Base-by-base conservation (phyloP, 768 basidiomycete genomes). In the Russula ochroleuca region DNA sequence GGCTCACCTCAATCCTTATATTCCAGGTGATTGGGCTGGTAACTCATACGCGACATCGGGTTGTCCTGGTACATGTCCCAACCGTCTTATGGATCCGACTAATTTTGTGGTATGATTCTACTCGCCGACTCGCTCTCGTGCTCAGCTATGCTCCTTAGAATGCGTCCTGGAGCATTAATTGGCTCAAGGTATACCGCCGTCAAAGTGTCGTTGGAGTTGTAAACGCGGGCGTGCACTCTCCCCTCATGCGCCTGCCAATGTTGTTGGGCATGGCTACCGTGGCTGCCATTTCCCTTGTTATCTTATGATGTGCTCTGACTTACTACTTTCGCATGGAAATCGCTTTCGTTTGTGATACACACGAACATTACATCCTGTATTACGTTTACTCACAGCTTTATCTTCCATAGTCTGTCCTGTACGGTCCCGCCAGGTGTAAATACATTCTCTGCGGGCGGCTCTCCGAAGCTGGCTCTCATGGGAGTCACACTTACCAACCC, bases 101-200 rank as follows among this genome's bases (percentile, higher is more conserved):
- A 91, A 90, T 71, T 92, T 92, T 68, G 84, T 80, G 70, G 90
- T 85, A 74, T 56, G 85, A 74, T 19, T 15, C 25, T 49, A 17
- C 25, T 50, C n/a, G 25, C 33, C 21, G 50, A 21, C 55, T 62
- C 35, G 40, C 43, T 35, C 31, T 57, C 48, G 43, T 56, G 19
- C 37, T 40, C 6, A 45, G 25, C 33, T 28, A 21, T 49, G 56
- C 64, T 35, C 38, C 8, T 2, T 55, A 91, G 89, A 90, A 90
- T 72, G 88, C 90, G 0, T 81, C 85, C 0, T 92, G 90, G 89
- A 83, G 80, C 65, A 91, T 92, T 69, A 92, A 91, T 70, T 83
- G 78, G 5, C 77, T 92, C 48, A 88, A 89, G 71, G 86, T 92
- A 23, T 92, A 89, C 73, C 65, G 68, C 6, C 58, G 62, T 33